Base-by-base conservation (phyloP, 2,329 filamentous ascomycete genomes). In the Fusarium sp. region DNA sequence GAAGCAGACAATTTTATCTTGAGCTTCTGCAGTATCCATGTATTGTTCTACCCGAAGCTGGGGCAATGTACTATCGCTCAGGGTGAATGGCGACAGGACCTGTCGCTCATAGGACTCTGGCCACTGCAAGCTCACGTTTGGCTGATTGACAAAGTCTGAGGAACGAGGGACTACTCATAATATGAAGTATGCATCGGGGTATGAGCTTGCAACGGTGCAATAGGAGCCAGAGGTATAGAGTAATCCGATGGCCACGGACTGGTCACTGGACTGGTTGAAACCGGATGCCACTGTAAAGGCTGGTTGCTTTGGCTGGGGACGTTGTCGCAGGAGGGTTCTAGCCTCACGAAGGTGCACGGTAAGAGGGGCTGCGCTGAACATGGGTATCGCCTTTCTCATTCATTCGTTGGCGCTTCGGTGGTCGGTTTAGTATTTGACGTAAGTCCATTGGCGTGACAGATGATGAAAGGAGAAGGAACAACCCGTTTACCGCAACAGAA, bases 1-100 rank as follows among this genome's bases (percentile, higher is more conserved):
- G 24, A 71, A 71, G 25, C 69, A 71, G 3, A 68, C 63, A 8
- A 12, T 45, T 1, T 14, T 47, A 1, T 18, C 11, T 5, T 4
- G 22, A 4, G 0, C 2, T 9, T 49, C 18, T 1, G 32, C 9
- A 2, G 22, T 9, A n/a, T n/a, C n/a, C n/a, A n/a, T n/a, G n/a
- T n/a, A n/a, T n/a, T n/a, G n/a, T n/a, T n/a, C n/a, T n/a, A n/a
- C n/a, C n/a, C n/a, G n/a, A n/a, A n/a, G n/a, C n/a, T n/a, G n/a
- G n/a, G n/a, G n/a, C n/a, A n/a, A n/a, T n/a, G n/a, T n/a, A n/a
- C n/a, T n/a, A n/a, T n/a, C n/a, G n/a, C n/a, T n/a, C n/a, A n/a
- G n/a, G n/a, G n/a, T n/a, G n/a, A n/a, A n/a, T 1, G 16, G 5
- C 3, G 16, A 8, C 8, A 44, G 3, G 7, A 18, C 7, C 2